These are phyloP conservation scores for Penicillium antarcticum DNA, from an alignment of 495 filamentous ascomycete species.

Conservation along the genomic window DNA sequence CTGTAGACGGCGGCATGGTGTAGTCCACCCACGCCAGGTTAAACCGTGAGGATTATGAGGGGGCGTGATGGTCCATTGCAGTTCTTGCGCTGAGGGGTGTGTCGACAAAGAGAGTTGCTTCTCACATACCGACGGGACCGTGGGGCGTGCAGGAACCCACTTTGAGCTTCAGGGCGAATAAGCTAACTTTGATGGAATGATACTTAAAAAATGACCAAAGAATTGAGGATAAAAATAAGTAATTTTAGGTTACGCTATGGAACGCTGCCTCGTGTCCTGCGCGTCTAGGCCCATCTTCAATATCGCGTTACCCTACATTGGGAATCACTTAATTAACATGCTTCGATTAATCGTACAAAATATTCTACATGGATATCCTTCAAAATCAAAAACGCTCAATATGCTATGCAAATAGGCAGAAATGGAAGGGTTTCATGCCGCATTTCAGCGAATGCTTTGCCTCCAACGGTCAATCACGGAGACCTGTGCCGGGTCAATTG, in stretches of 20 bases:
- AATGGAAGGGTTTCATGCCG: constrained; percentile 2
- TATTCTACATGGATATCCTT: constrained; percentile 26
- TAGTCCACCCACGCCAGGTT: constrained; percentile 8
- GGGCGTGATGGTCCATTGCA: constrained; percentile 18
- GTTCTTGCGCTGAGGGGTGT: constrained; percentile 13
- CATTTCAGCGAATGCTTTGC: constrained; percentile 58
- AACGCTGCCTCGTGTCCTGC: background rate
- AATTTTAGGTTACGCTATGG: background rate
- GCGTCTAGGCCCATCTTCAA: constrained; percentile 1
- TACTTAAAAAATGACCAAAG: background rate
- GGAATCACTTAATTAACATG: no score
- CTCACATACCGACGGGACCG: constrained; percentile 22
- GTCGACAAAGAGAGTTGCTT: constrained; percentile 9
- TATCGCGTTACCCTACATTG: constrained; percentile 2
- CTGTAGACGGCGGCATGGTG: constrained; percentile 41
- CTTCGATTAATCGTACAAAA: constrained; percentile 12
- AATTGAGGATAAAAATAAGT: background rate
- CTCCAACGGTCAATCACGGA: constrained; percentile 91
- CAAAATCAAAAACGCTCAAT: constrained; percentile 13
- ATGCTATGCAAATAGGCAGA: constrained; percentile 18
- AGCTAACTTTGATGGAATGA: background rate
- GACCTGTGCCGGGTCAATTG: constrained; percentile 56
- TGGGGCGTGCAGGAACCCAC: constrained; percentile 17
- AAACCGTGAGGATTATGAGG: constrained; percentile 4
- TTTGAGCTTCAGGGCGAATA: background rate